A percentile compares a stretch with the other conserved stretches of the same genome.
Evolutionary conservation across 192 early-diverging fungal species (phyloP).

Genomic region (Lunasporangiospora selenospora): DNA sequence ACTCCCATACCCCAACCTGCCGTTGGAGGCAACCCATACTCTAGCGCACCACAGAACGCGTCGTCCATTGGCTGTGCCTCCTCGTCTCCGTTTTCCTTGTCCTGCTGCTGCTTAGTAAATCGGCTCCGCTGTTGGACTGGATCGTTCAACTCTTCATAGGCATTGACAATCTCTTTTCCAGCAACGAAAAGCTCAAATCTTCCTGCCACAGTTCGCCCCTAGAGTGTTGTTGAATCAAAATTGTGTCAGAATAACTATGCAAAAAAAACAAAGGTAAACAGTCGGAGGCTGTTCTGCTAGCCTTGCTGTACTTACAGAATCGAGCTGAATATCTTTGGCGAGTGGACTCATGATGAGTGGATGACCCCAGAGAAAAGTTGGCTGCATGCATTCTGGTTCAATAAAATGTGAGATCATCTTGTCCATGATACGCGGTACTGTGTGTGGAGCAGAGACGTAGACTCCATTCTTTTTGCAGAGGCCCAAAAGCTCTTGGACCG

Average conservation of each 20-base stretch:
- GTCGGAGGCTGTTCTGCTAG: no score
- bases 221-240: no score
- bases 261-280: no score
- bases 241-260: no score
- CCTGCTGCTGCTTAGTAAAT: conserved; percentile 67
- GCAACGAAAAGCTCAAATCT: conserved; percentile 86
- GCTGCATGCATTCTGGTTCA: conserved; percentile 79
- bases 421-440: conserved; percentile 74
- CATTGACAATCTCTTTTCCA: conserved; percentile 82
- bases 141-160: conserved; percentile 92
- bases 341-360: conserved; percentile 84
- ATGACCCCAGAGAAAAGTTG: conserved; percentile 83
- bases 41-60: conserved; percentile 78
- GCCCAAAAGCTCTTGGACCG: conserved; percentile 32
- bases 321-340: conserved; percentile 63
- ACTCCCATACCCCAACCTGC: conserved; percentile 93
- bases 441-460: conserved; percentile 59
- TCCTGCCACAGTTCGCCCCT: conserved; percentile 56
- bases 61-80: conserved; percentile 79
- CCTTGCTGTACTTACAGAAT: conserved; percentile 15
- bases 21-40: conserved; percentile 87
- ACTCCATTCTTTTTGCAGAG: conserved; percentile 35
- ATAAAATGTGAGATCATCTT: conserved; percentile 74
- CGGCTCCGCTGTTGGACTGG: conserved; percentile 74
- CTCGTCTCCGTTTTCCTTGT: conserved; percentile 73